Evolutionary conservation across 2,329 filamentous ascomycete species (phyloP).

Genomic region (Diaporthe batatas): DNA sequence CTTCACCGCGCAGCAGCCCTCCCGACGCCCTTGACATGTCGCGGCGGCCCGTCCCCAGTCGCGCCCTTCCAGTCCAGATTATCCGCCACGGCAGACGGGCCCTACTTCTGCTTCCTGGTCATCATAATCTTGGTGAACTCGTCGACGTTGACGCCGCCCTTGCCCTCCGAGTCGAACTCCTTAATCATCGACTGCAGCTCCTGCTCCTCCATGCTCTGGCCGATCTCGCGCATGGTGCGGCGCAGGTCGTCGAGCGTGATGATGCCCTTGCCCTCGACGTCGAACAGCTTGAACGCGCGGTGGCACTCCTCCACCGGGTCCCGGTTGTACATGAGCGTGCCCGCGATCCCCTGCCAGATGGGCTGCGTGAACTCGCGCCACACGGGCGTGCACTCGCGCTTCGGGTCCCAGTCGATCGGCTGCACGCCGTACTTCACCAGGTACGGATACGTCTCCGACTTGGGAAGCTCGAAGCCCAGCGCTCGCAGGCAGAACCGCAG

Average conservation of each 20-base stretch:
- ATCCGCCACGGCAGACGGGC: conserved; percentile 17
- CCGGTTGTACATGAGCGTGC: conserved; percentile 82
- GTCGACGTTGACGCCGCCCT: conserved; percentile 80
- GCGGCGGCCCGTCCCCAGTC: neutral
- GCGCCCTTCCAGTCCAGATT: conserved; percentile 30
- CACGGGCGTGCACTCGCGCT: conserved; percentile 69
- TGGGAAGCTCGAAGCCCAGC: conserved; percentile 91
- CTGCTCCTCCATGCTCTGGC: conserved; percentile 92
- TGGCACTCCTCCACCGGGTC: conserved; percentile 93
- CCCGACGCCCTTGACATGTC: neutral
- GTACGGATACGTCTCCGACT: conserved; percentile 84
- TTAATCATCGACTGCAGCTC: conserved; percentile 97
- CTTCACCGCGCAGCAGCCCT: conserved; percentile 1
- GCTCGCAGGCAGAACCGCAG: conserved; percentile 97
- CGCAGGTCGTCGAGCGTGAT: conserved; percentile 91
- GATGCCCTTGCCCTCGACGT: conserved; percentile 90
- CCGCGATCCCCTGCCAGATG: conserved; percentile 81
- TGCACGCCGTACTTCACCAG: conserved; percentile 85
- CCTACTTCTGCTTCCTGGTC: conserved; percentile 50
- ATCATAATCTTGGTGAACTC: conserved; percentile 77
- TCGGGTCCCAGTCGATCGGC: conserved; percentile 69
- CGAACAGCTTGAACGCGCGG: conserved; percentile 92
- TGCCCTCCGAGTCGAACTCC: conserved; percentile 95
- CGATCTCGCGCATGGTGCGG: conserved; percentile 88
- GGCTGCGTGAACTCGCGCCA: conserved; percentile 80